Evolutionary conservation across 805 yeast species (phyloP).

Genomic region (Candida schatavii): DNA sequence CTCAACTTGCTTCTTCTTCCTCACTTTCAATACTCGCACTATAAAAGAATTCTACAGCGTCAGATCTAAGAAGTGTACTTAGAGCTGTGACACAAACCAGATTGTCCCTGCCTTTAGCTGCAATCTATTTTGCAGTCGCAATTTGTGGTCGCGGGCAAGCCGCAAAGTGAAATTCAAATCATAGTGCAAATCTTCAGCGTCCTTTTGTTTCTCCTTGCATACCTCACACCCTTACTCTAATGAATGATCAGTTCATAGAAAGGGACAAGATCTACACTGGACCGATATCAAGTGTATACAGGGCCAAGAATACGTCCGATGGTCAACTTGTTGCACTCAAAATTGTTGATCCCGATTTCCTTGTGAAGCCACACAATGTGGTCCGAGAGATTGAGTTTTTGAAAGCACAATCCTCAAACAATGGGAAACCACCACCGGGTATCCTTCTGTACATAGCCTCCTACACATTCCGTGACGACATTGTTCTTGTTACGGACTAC

Average conservation of each 20-base stretch:
- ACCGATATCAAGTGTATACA: constrained; percentile 32
- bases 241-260: constrained; percentile 14
- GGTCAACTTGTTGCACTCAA: constrained; percentile 27
- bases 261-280: constrained; percentile 28
- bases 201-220: not conserved
- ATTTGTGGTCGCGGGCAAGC: too few species aligned
- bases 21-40: too few species aligned
- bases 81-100: too few species aligned
- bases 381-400: constrained; percentile 29
- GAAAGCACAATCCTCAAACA: constrained; percentile 12
- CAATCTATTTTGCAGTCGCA: too few species aligned
- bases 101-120: too few species aligned
- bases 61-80: too few species aligned
- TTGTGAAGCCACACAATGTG: constrained; percentile 35
- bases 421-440: constrained; percentile 4
- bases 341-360: constrained; percentile 36
- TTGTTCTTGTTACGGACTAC: constrained; percentile 29
- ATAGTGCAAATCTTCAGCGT: too few species aligned
- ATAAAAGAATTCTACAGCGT: too few species aligned
- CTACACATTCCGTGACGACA: constrained; percentile 28
- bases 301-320: constrained; percentile 14
- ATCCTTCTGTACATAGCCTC: constrained; percentile 19
- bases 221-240: constrained; percentile 1
- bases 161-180: too few species aligned
- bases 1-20: too few species aligned